These are phyloP conservation scores for Lanmaoa rubissima DNA, from an alignment of 768 basidiomycete genomes.

Conservation along the genomic window DNA sequence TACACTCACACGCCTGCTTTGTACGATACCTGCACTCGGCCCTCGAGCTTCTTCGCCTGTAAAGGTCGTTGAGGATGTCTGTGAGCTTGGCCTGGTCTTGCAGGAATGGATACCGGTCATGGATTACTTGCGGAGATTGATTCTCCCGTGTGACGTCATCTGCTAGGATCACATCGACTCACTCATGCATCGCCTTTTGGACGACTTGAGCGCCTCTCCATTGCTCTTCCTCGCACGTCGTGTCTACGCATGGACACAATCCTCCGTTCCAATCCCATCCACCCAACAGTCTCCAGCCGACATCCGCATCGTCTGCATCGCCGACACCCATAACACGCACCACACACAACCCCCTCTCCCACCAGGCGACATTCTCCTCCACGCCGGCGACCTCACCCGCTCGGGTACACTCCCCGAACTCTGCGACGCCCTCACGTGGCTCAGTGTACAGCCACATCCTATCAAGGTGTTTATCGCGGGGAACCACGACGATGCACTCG, in stretches of 20 bases:
- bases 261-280: not conserved
- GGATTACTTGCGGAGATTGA: too few relatives aligned
- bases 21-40: too few relatives aligned
- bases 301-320: slow-evolving; percentile 40
- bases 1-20: too few relatives aligned
- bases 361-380: slow-evolving; percentile 40
- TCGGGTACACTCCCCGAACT: slow-evolving; percentile 36
- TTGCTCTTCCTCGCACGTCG: slow-evolving; percentile 11
- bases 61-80: too few relatives aligned
- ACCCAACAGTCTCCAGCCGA: not conserved
- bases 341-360: slow-evolving; percentile 29
- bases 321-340: slow-evolving; percentile 40
- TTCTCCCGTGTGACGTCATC: too few relatives aligned
- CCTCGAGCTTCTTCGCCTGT: too few relatives aligned
- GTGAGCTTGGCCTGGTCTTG: too few relatives aligned
- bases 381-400: slow-evolving; percentile 41
- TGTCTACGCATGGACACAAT: slow-evolving; percentile 13
- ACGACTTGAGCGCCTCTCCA: slow-evolving; percentile 10
- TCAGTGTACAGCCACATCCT: slow-evolving; percentile 33
- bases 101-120: too few relatives aligned
- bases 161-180: not conserved
- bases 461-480: slow-evolving; percentile 45
- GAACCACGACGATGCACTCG: slow-evolving; percentile 40
- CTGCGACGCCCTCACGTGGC: slow-evolving; percentile 30
- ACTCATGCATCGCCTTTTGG: not conserved